Percentiles rank a stretch among this genome's conserved stretches.
Conservation (phyloP, 2,329 filamentous ascomycete species). For the Colletotrichum karsti region DNA sequence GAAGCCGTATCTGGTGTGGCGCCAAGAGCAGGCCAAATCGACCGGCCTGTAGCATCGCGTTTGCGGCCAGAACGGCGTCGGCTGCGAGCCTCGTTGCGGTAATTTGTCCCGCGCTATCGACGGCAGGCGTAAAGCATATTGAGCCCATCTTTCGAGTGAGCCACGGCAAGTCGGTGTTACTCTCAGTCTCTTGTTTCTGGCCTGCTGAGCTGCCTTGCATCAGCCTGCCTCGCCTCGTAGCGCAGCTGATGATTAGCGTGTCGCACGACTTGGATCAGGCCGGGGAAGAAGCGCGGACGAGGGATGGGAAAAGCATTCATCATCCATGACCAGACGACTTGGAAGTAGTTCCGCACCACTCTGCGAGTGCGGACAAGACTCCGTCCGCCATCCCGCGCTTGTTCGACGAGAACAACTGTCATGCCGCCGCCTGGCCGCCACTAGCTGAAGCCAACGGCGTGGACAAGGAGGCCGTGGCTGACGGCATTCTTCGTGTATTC, state of each 20-base stretch:
- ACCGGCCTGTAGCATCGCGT: slow-evolving; percentile 14
- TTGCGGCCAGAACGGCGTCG: slow-evolving; percentile 17
- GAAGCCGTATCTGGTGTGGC: slow-evolving; percentile 17
- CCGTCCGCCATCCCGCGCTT: neutral
- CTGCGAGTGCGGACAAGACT: neutral
- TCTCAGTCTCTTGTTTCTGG: slow-evolving; percentile 4
- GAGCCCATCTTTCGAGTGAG: neutral
- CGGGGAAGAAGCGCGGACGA: neutral
- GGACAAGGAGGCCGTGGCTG: neutral
- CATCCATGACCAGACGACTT: neutral
- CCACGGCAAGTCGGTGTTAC: slow-evolving; percentile 7
- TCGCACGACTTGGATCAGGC: slow-evolving; percentile 22
- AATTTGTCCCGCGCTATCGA: slow-evolving; percentile 28
- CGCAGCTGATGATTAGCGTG: neutral
- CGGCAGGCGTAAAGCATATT: slow-evolving; percentile 15
- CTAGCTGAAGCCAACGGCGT: neutral
- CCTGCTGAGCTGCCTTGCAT: neutral
- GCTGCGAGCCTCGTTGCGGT: slow-evolving; percentile 27
- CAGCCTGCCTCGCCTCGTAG: neutral
- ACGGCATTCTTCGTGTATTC: slow-evolving; percentile 17
- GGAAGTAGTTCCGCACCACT: neutral
- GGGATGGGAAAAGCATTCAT: neutral
- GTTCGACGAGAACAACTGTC: neutral
- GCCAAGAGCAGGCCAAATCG: slow-evolving; percentile 16
- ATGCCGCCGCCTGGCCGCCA: neutral